Evolutionary conservation across 768 basidiomycete species (phyloP).

Genomic region (Stropharia rugosoannulata): DNA sequence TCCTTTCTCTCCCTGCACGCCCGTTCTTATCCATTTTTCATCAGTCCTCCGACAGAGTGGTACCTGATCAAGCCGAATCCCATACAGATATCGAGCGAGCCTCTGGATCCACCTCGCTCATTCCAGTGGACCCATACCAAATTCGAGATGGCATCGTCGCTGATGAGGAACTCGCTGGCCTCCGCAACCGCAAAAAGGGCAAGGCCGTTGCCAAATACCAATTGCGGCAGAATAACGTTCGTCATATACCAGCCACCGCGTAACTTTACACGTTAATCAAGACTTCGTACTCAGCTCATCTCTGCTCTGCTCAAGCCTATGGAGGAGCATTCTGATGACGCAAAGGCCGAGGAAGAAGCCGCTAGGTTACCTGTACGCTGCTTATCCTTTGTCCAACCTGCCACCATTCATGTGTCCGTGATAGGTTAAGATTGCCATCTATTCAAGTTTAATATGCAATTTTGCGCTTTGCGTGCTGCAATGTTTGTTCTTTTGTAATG

Average conservation of each 20-base stretch:
- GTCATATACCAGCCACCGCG: constrained; percentile 4
- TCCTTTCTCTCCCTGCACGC: constrained; percentile 12
- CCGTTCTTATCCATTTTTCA: constrained; percentile 15
- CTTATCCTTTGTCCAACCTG: neutral
- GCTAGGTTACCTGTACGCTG: constrained; percentile 61
- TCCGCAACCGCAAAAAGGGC: constrained; percentile 60
- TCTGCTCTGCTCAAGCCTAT: constrained; percentile 86
- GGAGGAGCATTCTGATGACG: constrained; percentile 86
- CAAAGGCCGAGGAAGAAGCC: constrained; percentile 64
- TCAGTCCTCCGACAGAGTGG: constrained; percentile 50
- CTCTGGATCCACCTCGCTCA: constrained; percentile 29
- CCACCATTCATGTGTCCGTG: constrained; percentile 1
- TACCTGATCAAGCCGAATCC: constrained; percentile 42
- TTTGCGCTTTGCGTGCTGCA: constrained; percentile 70
- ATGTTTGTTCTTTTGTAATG: constrained; percentile 37
- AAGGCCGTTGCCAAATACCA: constrained; percentile 69
- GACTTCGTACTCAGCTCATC: constrained; percentile 62
- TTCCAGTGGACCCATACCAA: constrained; percentile 61
- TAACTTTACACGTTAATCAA: constrained; percentile 1
- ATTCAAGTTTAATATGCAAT: constrained; percentile 80
- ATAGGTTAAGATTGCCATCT: constrained; percentile 87
- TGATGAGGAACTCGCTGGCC: constrained; percentile 58
- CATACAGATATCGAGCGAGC: constrained; percentile 46
- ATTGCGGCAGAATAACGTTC: constrained; percentile 67
- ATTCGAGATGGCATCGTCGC: constrained; percentile 61